Conservation (phyloP, 164 flowering plant genomes). For the Akebia trifoliata region DNA sequence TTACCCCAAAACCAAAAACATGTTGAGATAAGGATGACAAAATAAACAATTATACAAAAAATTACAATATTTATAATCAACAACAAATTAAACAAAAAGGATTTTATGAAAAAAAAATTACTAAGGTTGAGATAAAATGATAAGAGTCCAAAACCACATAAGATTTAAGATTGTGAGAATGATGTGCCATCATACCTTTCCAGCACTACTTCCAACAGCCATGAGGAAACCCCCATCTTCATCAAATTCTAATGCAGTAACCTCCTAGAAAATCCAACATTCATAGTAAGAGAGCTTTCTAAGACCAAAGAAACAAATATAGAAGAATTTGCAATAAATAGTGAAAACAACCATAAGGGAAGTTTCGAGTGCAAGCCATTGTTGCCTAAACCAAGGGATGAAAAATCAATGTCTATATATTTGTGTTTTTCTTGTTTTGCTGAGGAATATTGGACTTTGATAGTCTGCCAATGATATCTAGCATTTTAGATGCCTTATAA, state of each 20-base stretch:
- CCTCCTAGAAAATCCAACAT: conserved; percentile 49
- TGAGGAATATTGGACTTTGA: no score
- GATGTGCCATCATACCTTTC: conserved; percentile 53
- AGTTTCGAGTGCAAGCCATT: background rate
- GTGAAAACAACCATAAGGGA: background rate
- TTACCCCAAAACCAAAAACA: no score
- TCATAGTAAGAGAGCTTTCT: conserved; percentile 5
- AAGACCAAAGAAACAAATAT: conserved; percentile 3
- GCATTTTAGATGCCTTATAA: no score
- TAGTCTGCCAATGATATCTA: no score
- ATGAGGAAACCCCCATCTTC: conserved; percentile 51
- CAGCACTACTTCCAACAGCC: conserved; percentile 88
- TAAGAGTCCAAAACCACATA: background rate
- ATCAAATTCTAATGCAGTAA: conserved; percentile 64
- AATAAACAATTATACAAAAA: background rate
- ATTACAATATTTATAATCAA: background rate
- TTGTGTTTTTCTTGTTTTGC: no score
- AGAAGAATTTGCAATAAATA: background rate
- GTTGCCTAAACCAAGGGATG: no score
- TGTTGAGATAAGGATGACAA: background rate
- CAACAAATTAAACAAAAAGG: background rate
- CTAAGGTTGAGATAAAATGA: conserved; percentile 1
- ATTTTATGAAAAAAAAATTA: background rate
- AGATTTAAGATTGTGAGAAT: background rate
- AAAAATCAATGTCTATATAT: no score